Evolutionary conservation across 345 rosid genomes (phyloP).

Genomic region (Dipteronia dyeriana): DNA sequence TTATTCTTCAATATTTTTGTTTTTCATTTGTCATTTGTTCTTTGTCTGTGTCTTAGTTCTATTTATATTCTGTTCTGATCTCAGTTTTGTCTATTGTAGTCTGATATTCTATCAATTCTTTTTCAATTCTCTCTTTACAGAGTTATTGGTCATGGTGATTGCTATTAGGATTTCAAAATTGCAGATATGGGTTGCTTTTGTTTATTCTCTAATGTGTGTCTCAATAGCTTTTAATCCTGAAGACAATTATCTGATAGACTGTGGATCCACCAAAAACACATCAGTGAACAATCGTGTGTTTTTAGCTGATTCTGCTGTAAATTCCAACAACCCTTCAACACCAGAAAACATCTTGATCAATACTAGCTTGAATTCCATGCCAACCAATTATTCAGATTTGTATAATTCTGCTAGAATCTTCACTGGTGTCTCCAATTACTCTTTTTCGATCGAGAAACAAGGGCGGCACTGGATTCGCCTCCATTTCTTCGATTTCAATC

Average conservation of each 20-base stretch:
- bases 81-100: no score
- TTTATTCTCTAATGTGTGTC: slow-evolving; percentile 29
- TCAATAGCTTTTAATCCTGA: slow-evolving; percentile 50
- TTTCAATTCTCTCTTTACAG: not conserved
- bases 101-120: no score
- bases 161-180: slow-evolving; percentile 8
- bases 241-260: slow-evolving; percentile 59
- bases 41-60: not conserved
- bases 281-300: slow-evolving; percentile 48
- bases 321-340: slow-evolving; percentile 30
- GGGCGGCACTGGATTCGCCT: slow-evolving; percentile 81
- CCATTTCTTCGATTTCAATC: slow-evolving; percentile 59
- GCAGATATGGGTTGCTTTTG: slow-evolving; percentile 31
- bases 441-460: slow-evolving; percentile 44
- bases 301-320: slow-evolving; percentile 38
- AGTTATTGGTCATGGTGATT: slow-evolving; percentile 34
- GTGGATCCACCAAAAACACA: slow-evolving; percentile 60
- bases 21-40: slow-evolving; percentile 17
- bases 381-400: slow-evolving; percentile 43
- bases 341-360: slow-evolving; percentile 22
- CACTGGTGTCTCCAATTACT: slow-evolving; percentile 39
- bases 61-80: no score
- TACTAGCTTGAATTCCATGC: slow-evolving; percentile 27
- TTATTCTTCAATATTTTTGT: not conserved
- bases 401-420: slow-evolving; percentile 63